These are phyloP conservation scores for Nadsonia commutata DNA, from an alignment of 1,139 yeast genomes.

Conservation along the genomic window DNA sequence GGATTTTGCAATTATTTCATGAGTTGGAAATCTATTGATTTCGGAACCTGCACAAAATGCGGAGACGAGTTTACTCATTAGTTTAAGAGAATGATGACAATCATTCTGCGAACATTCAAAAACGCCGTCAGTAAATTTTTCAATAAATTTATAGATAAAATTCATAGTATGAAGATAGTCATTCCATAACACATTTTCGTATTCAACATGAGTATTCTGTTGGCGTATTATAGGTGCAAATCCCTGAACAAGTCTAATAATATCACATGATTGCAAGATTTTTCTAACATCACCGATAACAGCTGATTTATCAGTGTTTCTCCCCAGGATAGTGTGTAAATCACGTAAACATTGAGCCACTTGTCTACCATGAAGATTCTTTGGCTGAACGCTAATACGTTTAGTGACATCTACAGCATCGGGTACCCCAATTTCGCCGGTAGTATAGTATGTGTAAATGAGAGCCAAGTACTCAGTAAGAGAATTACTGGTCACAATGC, in stretches of 20 bases:
- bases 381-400: constrained; percentile 21
- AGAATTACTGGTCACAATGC: constrained; percentile 57
- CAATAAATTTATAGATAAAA: constrained; percentile 24
- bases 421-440: constrained; percentile 38
- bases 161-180: constrained; percentile 65
- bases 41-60: constrained; percentile 19
- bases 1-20: constrained; percentile 11
- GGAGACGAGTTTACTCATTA: constrained; percentile 15
- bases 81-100: constrained; percentile 12
- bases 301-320: constrained; percentile 41
- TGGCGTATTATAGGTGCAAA: constrained; percentile 65
- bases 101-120: constrained; percentile 11
- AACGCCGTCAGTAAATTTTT: constrained; percentile 24
- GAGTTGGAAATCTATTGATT: constrained; percentile 7
- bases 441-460: constrained; percentile 49
- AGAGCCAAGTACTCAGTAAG: constrained; percentile 52
- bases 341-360: constrained; percentile 82
- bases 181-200: constrained; percentile 77
- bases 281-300: constrained; percentile 21
- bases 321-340: constrained; percentile 58
- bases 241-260: constrained; percentile 63
- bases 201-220: constrained; percentile 73
- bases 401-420: constrained; percentile 27
- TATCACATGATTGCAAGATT: constrained; percentile 42
- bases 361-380: constrained; percentile 50